These are phyloP conservation scores for Penicillium sp. DNA, from an alignment of 2,329 filamentous ascomycete species.

Conservation along the genomic window DNA sequence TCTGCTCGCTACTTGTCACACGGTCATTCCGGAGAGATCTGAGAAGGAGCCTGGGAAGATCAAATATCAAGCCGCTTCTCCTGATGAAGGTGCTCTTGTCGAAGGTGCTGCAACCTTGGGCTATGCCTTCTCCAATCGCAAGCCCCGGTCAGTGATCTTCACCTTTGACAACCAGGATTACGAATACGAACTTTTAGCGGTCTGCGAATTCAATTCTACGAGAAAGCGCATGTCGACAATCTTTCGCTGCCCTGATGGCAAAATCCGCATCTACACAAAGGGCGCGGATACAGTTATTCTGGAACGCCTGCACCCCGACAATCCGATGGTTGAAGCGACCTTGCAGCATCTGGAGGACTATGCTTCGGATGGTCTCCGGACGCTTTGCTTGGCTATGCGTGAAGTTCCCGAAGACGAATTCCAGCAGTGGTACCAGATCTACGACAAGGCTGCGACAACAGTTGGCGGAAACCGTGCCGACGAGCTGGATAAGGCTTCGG, in stretches of 20 bases:
- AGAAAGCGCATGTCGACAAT: constrained; percentile 97
- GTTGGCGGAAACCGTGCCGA: constrained; percentile 86
- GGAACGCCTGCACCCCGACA: constrained; percentile 74
- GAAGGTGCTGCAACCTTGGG: constrained; percentile 78
- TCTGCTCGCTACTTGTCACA: constrained; percentile 83
- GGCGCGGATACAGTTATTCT: constrained; percentile 96
- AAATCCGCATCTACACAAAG: constrained; percentile 87
- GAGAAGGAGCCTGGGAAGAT: constrained; percentile 72
- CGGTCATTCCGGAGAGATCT: constrained; percentile 83
- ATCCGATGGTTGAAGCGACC: constrained; percentile 80
- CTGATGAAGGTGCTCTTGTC: constrained; percentile 92
- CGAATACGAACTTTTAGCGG: constrained; percentile 83
- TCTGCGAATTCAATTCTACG: constrained; percentile 98
- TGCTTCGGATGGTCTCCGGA: constrained; percentile 87
- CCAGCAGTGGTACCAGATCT: constrained; percentile 75
- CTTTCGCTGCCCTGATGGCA: constrained; percentile 90
- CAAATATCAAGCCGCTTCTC: constrained; percentile 95
- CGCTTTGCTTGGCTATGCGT: constrained; percentile 86
- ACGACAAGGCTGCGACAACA: constrained; percentile 78
- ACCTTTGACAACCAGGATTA: constrained; percentile 61
- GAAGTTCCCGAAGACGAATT: constrained; percentile 86
- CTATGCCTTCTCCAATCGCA: constrained; percentile 83
- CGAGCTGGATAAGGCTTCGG: constrained; percentile 91
- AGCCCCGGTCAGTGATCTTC: constrained; percentile 79
- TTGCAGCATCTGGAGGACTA: constrained; percentile 96